Base-by-base conservation (phyloP, 257 asterid genomes). In the Nyctanthes arbortristis region DNA sequence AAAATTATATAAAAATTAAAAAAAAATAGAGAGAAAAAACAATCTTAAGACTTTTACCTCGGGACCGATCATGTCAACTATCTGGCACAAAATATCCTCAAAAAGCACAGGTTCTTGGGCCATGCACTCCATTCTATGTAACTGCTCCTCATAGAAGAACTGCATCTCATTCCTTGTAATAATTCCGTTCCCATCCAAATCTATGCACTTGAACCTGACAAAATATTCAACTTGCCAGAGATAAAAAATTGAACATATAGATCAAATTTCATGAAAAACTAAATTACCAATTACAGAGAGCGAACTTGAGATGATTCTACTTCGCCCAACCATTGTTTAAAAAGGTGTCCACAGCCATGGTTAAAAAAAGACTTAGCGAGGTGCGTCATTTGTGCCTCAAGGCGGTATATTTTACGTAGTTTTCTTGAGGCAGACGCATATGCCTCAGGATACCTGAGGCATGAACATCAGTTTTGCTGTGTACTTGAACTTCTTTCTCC, bases 41-140 rank as follows among this genome's bases (percentile, higher is more conserved):
- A 37, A 69, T 45, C 30, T 24, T 31, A 36, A 36, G 68, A 78
- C 70, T 35, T 62, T 77, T 62, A 91, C 99, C 97, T 94, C 96
- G 39, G 97, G 99, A 71, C 76, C 70, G 75, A 94, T 77, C 99
- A 94, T 94, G 88, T 94, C 99, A 75, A 94, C 92, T 69, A 94
- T 89, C 84, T 94, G 99, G 80, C 99, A 94, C 75, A 94, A 81
- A 73, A 94, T 91, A 88, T 91, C 97, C 88, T 94, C 99, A 84
- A 91, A 94, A 75, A 94, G 97, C 52, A 94, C 97, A 81, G 97
- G 99, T 84, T 94, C 99, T 80, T 94, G 99, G 73, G 97, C 97
- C 97, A 94, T 94, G 89, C 99, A 94, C 79, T 94, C 99, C 99
- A 94, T 94, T 82, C 99, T 87, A 82, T 94, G 99, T 80, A 94